Percentiles rank a stretch among this genome's conserved stretches.
Evolutionary conservation across 2,329 filamentous ascomycete species (phyloP).

Genomic region (Hypoxylon sp.): DNA sequence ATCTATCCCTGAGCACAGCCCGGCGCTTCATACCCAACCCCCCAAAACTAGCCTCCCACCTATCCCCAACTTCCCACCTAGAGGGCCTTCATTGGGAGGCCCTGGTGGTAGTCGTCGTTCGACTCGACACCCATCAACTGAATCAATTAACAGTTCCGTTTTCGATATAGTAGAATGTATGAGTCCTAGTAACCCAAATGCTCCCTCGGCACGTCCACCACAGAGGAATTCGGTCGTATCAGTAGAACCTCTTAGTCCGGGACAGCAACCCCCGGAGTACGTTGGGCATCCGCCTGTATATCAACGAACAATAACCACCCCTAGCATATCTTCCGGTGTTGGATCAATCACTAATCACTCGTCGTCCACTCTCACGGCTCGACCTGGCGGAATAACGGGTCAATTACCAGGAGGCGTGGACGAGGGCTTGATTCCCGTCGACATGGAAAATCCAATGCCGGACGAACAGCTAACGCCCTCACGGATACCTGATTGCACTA

Average conservation of each 20-base stretch:
- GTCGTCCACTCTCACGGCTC: slow-evolving; percentile 43
- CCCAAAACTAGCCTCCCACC: slow-evolving; percentile 36
- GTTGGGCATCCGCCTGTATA: slow-evolving; percentile 49
- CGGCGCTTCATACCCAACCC: slow-evolving; percentile 34
- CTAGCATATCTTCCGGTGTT: slow-evolving; percentile 39
- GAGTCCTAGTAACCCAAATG: slow-evolving; percentile 43
- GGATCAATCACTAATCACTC: slow-evolving; percentile 43
- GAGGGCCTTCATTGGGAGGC: slow-evolving; percentile 48
- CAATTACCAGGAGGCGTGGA: slow-evolving; percentile 42
- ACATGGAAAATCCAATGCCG: slow-evolving; percentile 48
- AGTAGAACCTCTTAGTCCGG: slow-evolving; percentile 40
- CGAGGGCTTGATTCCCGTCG: slow-evolving; percentile 58
- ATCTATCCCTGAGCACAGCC: slow-evolving; percentile 46
- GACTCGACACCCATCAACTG: slow-evolving; percentile 54
- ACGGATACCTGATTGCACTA: slow-evolving; percentile 59
- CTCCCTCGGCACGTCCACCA: slow-evolving; percentile 24
- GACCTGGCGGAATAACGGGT: slow-evolving; percentile 20
- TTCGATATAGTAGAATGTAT: slow-evolving; percentile 54
- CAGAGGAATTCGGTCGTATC: slow-evolving; percentile 45
- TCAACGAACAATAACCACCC: slow-evolving; percentile 26
- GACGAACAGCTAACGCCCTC: slow-evolving; percentile 41
- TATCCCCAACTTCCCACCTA: slow-evolving; percentile 46
- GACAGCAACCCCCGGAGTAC: slow-evolving; percentile 44
- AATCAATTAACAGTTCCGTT: slow-evolving; percentile 57
- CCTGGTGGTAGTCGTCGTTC: slow-evolving; percentile 44